Base-by-base conservation (phyloP, 2,329 filamentous ascomycete genomes). In the Colletotrichum sp. region DNA sequence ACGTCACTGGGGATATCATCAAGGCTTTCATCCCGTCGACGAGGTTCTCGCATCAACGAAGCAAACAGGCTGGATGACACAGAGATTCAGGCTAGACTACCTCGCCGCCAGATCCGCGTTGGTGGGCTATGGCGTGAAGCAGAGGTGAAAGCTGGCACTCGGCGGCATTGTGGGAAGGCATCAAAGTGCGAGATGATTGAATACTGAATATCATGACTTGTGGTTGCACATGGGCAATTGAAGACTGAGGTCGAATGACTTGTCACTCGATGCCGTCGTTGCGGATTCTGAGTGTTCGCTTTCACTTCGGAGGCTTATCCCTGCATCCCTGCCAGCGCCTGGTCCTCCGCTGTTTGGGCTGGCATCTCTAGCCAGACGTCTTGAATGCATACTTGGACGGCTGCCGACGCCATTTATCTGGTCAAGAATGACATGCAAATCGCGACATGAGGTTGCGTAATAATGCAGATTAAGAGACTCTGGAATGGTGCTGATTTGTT, bases 291-390 rank as follows among this genome's bases (percentile, higher is more conserved):
- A 21, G 21, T 61, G 57, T 66, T 65, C 32, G 73, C 73, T 26
- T 36, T 21, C 32, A 75, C 57, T 64, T 73, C 64, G 73, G 70
- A 73, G 73, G 70, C 32, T 52, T 18, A 73, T 73, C 70, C 73
- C 48, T 73, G 69, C 15, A 75, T 60, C 70, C 70, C 70, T 69
- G 70, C n/a, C 32, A 68, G 57, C 52, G 63, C 63, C 73, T 48
- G 43, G 63, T 16, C n/a, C 63, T 75, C 64, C 55, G 68, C 57
- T 64, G 21, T 61, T 16, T 21, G n/a, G 43, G 13, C 36, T 65
- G 48, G n/a, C 55, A 43, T 69, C 71, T 55, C 43, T 57, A 61
- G 68, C 68, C 15, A 21, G 28, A 28, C 28, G 9, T n/a, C 36
- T 39, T 52, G 18, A 30, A 16, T 16, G 18, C 4, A 65, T 30